Conservation (phyloP, 2,329 filamentous ascomycete genomes). For the Exophiala sp. region DNA sequence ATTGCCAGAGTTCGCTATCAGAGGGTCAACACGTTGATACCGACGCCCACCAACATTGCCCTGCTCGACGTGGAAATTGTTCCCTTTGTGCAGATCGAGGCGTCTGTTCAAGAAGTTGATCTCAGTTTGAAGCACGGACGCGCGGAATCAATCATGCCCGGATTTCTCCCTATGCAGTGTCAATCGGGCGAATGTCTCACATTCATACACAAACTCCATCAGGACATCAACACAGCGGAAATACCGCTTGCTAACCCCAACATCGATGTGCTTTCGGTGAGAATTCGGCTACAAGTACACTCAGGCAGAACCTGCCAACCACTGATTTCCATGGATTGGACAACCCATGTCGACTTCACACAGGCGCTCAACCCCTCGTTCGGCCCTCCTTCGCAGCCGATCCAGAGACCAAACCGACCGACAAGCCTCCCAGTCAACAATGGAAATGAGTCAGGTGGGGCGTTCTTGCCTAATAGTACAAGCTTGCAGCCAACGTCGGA, state of each 20-base stretch:
- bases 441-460: not conserved
- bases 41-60: conserved; percentile 48
- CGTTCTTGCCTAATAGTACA: conserved; percentile 18
- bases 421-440: conserved; percentile 39
- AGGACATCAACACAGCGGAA: conserved; percentile 31
- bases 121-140: conserved; percentile 47
- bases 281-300: conserved; percentile 42
- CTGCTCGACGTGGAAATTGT: conserved; percentile 56
- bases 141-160: conserved; percentile 42
- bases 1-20: conserved; percentile 57
- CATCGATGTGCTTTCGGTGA: conserved; percentile 44
- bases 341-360: conserved; percentile 48
- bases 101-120: conserved; percentile 48
- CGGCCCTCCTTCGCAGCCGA: conserved; percentile 43
- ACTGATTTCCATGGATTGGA: conserved; percentile 48
- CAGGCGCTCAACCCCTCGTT: conserved; percentile 46
- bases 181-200: conserved; percentile 57
- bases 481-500: conserved; percentile 12
- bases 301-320: conserved; percentile 41
- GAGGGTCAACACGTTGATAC: conserved; percentile 42
- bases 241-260: conserved; percentile 29
- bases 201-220: conserved; percentile 53
- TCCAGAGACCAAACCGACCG: conserved; percentile 46
- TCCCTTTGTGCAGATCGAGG: conserved; percentile 48
- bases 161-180: conserved; percentile 40